Conservation (phyloP, 192 early-diverging fungal genomes). For the Coemansia sp. region DNA sequence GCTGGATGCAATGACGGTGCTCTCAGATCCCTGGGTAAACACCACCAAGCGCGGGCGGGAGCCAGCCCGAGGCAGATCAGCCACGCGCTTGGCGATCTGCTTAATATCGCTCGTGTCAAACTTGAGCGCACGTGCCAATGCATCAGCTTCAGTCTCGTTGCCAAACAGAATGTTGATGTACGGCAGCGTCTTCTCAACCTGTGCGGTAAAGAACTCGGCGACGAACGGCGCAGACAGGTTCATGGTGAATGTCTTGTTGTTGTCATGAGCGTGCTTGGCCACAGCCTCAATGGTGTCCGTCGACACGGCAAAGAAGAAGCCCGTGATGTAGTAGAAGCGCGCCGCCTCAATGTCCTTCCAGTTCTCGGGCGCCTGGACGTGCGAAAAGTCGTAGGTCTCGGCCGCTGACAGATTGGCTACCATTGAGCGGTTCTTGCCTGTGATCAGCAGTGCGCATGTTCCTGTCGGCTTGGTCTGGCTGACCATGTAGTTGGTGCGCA, state of each 20-base stretch:
- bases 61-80: conserved; percentile 80
- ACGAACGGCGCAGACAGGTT: conserved; percentile 98
- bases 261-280: conserved; percentile 83
- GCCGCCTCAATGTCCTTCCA: conserved; percentile 87
- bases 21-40: conserved; percentile 74
- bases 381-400: conserved; percentile 76
- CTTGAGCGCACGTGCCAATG: conserved; percentile 72
- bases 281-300: conserved; percentile 79
- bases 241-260: conserved; percentile 84
- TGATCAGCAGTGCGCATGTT: conserved; percentile 94
- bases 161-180: conserved; percentile 95
- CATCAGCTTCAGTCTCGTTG: conserved; percentile 93
- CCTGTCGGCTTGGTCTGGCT: conserved; percentile 81
- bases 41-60: conserved; percentile 79
- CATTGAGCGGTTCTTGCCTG: conserved; percentile 83
- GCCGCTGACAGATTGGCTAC: conserved; percentile 95
- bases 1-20: conserved; percentile 60
- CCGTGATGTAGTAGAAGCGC: conserved; percentile 89
- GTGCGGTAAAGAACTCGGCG: conserved; percentile 87
- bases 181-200: conserved; percentile 71
- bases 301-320: conserved; percentile 93
- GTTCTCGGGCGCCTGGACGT: conserved; percentile 70
- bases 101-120: conserved; percentile 72
- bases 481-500: conserved; percentile 87
- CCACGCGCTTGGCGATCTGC: conserved; percentile 79